Evolutionary conservation across 2,329 filamentous ascomycete species (phyloP).

Genomic region (Canariomyces notabilis): DNA sequence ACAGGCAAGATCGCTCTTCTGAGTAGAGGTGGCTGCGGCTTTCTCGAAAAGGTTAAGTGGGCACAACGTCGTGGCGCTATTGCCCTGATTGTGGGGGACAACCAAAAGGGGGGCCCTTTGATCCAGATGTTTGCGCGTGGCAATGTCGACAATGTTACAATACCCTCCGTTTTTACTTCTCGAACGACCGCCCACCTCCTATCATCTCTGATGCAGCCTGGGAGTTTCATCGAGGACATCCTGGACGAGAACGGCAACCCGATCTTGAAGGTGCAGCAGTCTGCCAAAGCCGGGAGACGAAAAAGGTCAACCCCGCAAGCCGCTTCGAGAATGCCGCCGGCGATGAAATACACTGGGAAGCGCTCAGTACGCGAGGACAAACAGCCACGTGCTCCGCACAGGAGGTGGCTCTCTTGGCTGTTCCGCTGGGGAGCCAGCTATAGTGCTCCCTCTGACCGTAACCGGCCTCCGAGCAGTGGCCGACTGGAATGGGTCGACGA

Average conservation of each 20-base stretch:
- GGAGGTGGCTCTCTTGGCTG: constrained; percentile 39
- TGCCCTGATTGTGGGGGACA: constrained; percentile 89
- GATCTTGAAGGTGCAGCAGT: constrained; percentile 48
- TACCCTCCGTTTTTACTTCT: constrained; percentile 91
- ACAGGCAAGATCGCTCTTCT: constrained; percentile 87
- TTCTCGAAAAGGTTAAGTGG: constrained; percentile 97
- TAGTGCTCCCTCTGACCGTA: constrained; percentile 42
- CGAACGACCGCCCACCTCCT: constrained; percentile 90
- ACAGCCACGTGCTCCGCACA: constrained; percentile 4
- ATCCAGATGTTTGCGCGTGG: constrained; percentile 98
- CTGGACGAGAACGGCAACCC: constrained; percentile 57
- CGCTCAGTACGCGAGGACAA: constrained; percentile 25
- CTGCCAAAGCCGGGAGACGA: constrained; percentile 35
- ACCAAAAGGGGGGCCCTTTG: constrained; percentile 79
- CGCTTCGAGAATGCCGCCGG: background rate
- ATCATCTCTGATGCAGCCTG: constrained; percentile 75
- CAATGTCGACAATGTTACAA: constrained; percentile 90
- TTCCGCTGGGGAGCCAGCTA: constrained; percentile 28
- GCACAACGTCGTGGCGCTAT: constrained; percentile 83
- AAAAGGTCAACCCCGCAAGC: constrained; percentile 30
- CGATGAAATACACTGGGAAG: constrained; percentile 24
- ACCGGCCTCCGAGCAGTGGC: constrained; percentile 66
- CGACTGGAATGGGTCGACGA: constrained; percentile 70
- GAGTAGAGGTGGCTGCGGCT: constrained; percentile 90
- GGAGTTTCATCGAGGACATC: constrained; percentile 56